Evolutionary conservation across 768 basidiomycete species (phyloP), one percentile per base, ranked within the genome.

Genomic region (Hydnomerulius pinastri): DNA sequence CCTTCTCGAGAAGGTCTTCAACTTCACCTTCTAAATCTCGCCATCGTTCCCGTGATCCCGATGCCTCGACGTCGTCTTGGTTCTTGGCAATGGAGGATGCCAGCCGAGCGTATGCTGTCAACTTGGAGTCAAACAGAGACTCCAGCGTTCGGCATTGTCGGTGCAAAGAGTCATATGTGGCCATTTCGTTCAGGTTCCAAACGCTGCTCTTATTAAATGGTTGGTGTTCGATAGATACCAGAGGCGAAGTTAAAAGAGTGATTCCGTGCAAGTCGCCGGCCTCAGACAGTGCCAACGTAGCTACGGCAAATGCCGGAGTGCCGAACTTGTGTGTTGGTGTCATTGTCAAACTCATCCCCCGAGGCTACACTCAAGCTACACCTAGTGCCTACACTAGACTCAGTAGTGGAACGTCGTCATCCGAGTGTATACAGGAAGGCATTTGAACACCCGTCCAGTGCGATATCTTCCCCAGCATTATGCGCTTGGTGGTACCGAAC

Each of bases 81-180:
- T 80, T 70, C 36, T 69, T 75, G 11, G 81, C 80, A 54, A 87
- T 77, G 25, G 76, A 77, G 4, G 87, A 81, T 7, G 90, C 92
- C 35, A 97, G 76, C 59, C 92, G 90, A 17, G 92, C 83, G 70
- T 98, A 98, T 9, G 91, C 78, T 1, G 92, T 92, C 25, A 99
- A 78, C 67, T 97, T 96, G 27, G 88, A 74, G 64, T 97, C 92
- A 55, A 98, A 89, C 20, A 92, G 79, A 39, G 92, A 92, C 66
- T 98, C 96, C 23, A 98, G 83, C 4, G 94, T 94, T 61, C 95
- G 79, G 71, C 92, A 92, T 69, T 96, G 93, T 46, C 93, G 76
- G 61, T 97, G 90, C 27, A 98, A 78, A 48, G 87, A 81, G 59
- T 98, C 96, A 73, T 94, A 95, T 58, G 75, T 83, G 50, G 86